Evolutionary conservation across 2,329 filamentous ascomycete species (phyloP).

Genomic region (Magnaporthiopsis poae): DNA sequence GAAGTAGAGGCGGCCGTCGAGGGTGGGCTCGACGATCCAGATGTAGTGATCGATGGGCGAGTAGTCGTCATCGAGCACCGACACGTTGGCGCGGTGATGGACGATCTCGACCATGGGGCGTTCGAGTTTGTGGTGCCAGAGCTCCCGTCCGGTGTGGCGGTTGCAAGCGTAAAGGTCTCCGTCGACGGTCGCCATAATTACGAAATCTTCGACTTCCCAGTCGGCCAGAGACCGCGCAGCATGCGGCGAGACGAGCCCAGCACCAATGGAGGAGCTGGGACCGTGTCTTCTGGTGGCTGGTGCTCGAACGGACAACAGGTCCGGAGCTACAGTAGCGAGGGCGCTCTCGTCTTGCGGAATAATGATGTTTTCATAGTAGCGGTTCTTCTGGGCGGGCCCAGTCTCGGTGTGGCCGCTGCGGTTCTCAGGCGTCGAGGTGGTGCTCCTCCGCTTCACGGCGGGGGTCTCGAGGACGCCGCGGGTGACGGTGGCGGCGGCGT

Average conservation of each 20-base stretch:
- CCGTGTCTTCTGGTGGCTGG: conserved; percentile 59
- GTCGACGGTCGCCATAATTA: conserved; percentile 99
- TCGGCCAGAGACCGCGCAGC: conserved; percentile 95
- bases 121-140: conserved; percentile 77
- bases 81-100: conserved; percentile 64
- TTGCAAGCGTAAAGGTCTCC: conserved; percentile 88
- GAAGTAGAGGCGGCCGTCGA: conserved; percentile 77
- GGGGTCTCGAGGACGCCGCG: conserved; percentile 20
- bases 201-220: conserved; percentile 99
- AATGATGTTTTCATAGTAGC: conserved; percentile 25
- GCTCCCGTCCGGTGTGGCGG: conserved; percentile 70
- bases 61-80: conserved; percentile 48
- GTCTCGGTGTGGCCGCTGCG: conserved; percentile 22
- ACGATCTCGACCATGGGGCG: conserved; percentile 84
- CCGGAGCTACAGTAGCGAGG: conserved; percentile 96
- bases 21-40: conserved; percentile 89
- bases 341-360: conserved; percentile 72
- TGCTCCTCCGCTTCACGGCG: conserved; percentile 18
- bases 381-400: conserved; percentile 22
- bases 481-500: conserved; percentile 17
- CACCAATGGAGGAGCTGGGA: conserved; percentile 44
- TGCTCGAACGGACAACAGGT: conserved; percentile 79
- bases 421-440: conserved; percentile 12
- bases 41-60: conserved; percentile 71
- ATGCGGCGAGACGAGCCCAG: conserved; percentile 70